Evolutionary conservation across 208 protist species (phyloP).

Genomic region (Wallacemonas rigidus): DNA sequence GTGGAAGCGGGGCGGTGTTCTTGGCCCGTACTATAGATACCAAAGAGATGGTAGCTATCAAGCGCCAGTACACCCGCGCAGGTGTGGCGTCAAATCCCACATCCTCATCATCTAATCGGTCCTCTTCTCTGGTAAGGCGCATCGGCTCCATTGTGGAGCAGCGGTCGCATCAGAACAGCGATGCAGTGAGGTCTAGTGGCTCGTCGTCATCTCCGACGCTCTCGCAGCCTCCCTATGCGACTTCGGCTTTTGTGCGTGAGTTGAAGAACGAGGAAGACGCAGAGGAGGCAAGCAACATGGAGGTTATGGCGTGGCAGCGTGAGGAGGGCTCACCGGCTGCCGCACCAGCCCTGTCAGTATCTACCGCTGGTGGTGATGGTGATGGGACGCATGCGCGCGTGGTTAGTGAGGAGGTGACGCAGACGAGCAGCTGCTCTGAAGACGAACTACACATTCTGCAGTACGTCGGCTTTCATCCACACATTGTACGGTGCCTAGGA

Average conservation of each 20-base stretch:
- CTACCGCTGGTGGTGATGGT: neutral
- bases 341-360: neutral
- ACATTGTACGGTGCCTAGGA: slow-evolving; percentile 65
- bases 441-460: slow-evolving; percentile 57
- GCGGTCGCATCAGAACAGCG: neutral
- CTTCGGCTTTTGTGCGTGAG: slow-evolving; percentile 2
- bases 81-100: neutral
- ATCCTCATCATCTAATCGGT: neutral
- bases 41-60: slow-evolving; percentile 64
- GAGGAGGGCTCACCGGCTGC: neutral
- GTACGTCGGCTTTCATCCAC: slow-evolving; percentile 60
- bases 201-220: neutral
- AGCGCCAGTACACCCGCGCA: slow-evolving; percentile 48
- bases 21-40: slow-evolving; percentile 45
- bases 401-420: neutral
- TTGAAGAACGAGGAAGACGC: slow-evolving; percentile 15
- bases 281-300: slow-evolving; percentile 36
- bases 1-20: slow-evolving; percentile 75
- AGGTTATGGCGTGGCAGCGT: slow-evolving; percentile 20
- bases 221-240: neutral
- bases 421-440: neutral
- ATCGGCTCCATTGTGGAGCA: slow-evolving; percentile 16
- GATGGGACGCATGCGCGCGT: neutral
- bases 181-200: neutral
- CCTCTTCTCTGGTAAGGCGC: slow-evolving; percentile 3